Evolutionary conservation across 148 eudicot species (phyloP).

Genomic region (Amaranthus hypochondriacus): DNA sequence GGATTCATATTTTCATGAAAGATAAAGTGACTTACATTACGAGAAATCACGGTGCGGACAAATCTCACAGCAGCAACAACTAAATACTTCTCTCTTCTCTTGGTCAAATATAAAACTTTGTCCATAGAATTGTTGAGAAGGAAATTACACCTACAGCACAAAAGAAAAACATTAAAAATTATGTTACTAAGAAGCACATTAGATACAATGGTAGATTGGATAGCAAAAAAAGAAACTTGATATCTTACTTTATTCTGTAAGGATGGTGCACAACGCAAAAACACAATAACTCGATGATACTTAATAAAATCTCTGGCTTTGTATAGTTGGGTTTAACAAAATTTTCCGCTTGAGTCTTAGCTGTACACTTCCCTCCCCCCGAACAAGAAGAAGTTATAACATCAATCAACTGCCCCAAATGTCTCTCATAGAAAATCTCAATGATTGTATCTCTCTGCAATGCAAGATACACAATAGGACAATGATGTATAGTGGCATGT

Average conservation of each 20-base stretch:
- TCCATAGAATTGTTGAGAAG: conserved; percentile 69
- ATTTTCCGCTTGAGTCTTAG: conserved; percentile 35
- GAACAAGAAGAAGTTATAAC: conserved; percentile 71
- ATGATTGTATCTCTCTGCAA: conserved; percentile 81
- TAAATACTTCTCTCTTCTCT: conserved; percentile 79
- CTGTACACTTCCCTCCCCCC: conserved; percentile 26
- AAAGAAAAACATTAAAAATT: conserved; percentile 1
- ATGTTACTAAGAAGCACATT: background rate
- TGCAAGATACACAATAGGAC: conserved; percentile 1
- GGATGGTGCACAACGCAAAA: conserved; percentile 95
- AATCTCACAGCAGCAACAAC: conserved; percentile 90
- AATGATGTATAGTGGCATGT: background rate
- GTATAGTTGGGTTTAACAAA: conserved; percentile 25
- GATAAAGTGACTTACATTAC: conserved; percentile 55
- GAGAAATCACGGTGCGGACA: conserved; percentile 73
- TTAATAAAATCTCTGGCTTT: conserved; percentile 86
- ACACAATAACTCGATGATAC: conserved; percentile 75
- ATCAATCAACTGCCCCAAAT: conserved; percentile 79
- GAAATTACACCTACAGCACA: conserved; percentile 68
- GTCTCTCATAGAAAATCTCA: conserved; percentile 88
- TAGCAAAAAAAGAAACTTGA: background rate
- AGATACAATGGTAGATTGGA: too few species aligned
- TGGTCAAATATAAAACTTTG: conserved; percentile 68
- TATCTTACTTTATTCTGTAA: conserved; percentile 70
- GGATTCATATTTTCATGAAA: too few species aligned